Base-by-base conservation (phyloP, 768 basidiomycete species). In the Cantharellus anzutake region DNA sequence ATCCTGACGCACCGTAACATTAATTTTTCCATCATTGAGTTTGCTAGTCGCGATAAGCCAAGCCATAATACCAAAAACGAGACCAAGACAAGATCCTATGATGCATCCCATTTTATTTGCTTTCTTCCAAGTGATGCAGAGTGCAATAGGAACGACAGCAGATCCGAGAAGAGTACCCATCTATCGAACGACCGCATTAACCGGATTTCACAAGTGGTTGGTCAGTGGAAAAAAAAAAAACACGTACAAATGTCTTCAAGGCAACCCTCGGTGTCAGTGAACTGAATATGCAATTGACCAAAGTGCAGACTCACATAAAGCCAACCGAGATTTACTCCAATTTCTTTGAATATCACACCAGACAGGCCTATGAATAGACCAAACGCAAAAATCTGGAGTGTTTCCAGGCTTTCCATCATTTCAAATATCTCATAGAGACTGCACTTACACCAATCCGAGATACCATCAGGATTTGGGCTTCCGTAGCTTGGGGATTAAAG, bases 301-400 rank as follows among this genome's bases (percentile, higher is more conserved):
- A 29, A 29, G 20, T 29, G 20, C 4, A 42, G 5, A 75, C 83
- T 56, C 64, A 87, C 84, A 64, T 92, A 92, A 59, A 93, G 81
- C 87, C 89, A 93, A 29, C 90, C 90, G 84, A 93, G 84, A 35
- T 84, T 87, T 37, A 93, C 82, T 4, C 90, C 90, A 63, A 92
- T 89, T 68, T 85, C 91, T 71, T 74, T 88, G 75, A 94, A 94
- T 57, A 89, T 83, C 39, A 85, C 69, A 0, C 89, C 89, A 0
- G 84, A 82, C n/a, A 90, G 65, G 29, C 81, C 89, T 78, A 89
- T 90, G 41, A 86, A 74, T 44, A 90, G 64, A 0, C 84, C 86
- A 65, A 84, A 88, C 37, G 78, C 68, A 0, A 73, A 78, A 40
- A 89, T 82, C 81, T 84, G 60, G 2, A 55, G 38, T 11, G 14